Conservation (phyloP, 768 basidiomycete genomes). For the Rhodosporidiobolus odoratus region DNA sequence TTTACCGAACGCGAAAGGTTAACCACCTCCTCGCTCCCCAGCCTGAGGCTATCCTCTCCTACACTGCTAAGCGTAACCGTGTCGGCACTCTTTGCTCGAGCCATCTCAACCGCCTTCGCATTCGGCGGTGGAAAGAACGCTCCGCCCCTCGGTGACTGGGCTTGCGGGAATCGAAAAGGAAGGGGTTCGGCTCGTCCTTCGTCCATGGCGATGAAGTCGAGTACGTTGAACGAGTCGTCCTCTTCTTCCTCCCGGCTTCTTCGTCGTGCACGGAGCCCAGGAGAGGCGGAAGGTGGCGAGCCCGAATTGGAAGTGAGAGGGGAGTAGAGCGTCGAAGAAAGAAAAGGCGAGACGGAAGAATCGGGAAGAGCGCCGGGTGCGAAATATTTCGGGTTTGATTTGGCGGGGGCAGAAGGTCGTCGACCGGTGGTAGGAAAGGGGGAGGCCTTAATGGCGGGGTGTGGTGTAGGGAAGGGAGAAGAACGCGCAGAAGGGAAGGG, state of each 20-base stretch:
- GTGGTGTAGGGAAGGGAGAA: not conserved
- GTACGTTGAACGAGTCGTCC: constrained; percentile 4
- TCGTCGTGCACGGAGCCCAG: not conserved
- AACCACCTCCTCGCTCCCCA: constrained; percentile 7
- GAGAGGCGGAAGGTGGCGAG: not conserved
- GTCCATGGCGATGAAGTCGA: constrained; percentile 13
- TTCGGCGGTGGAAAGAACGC: not conserved
- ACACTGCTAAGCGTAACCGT: not conserved
- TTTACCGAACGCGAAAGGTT: not conserved
- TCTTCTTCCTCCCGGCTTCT: not conserved
- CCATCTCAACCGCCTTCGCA: not conserved
- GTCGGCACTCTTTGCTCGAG: not conserved
- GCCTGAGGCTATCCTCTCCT: not conserved
- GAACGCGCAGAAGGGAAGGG: not conserved
- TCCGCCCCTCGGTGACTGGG: not conserved
- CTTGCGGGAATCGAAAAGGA: constrained; percentile 7
- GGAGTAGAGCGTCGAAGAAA: not conserved
- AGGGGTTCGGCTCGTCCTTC: not conserved
- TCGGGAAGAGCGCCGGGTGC: not conserved
- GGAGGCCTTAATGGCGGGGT: not conserved
- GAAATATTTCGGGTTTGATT: not conserved
- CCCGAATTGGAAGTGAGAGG: not conserved
- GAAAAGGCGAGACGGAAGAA: not conserved
- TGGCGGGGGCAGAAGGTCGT: not conserved
- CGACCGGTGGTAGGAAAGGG: not conserved